Conservation (phyloP, 139 green algal species). For the Chlamydomonas incerta region DNA sequence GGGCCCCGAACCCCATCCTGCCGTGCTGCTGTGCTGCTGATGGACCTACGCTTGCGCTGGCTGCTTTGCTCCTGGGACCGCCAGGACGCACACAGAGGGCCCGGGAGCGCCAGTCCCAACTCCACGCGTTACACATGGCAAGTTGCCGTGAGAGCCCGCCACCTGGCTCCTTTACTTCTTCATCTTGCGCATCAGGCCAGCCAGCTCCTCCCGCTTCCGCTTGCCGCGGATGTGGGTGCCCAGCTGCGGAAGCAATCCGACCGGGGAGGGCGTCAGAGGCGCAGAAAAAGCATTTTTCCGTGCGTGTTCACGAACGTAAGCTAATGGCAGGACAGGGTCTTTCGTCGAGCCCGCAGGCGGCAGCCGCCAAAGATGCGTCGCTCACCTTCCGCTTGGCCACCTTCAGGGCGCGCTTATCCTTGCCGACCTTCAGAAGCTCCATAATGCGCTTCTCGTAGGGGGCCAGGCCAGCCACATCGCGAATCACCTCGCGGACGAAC, state of each 20-base stretch:
- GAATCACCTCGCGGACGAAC: conserved; percentile 90
- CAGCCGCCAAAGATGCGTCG: conserved; percentile 6
- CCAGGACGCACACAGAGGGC: too few relatives aligned
- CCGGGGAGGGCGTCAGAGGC: background rate
- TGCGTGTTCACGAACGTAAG: background rate
- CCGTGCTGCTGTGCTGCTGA: too few relatives aligned
- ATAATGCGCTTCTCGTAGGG: conserved; percentile 96
- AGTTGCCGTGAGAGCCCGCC: too few relatives aligned
- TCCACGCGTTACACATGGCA: too few relatives aligned
- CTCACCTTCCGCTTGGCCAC: conserved; percentile 94
- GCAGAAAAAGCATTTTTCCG: background rate
- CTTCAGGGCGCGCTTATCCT: conserved; percentile 97
- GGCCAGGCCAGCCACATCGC: conserved; percentile 93
- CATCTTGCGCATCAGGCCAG: conserved; percentile 82
- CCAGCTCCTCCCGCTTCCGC: conserved; percentile 96
- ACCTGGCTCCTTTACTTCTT: conserved; percentile 62
- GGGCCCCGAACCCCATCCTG: too few relatives aligned
- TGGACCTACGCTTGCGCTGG: too few relatives aligned
- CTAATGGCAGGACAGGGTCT: background rate
- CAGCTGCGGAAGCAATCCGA: conserved; percentile 68
- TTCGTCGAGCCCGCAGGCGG: background rate
- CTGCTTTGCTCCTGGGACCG: too few relatives aligned
- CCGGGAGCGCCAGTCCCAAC: too few relatives aligned
- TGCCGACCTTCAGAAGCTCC: conserved; percentile 96
- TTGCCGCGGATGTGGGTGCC: conserved; percentile 96